A percentile compares a stretch with the other conserved stretches of the same genome.
Evolutionary conservation across 805 yeast species (phyloP).

Genomic region (Spathaspora gorwiae): DNA sequence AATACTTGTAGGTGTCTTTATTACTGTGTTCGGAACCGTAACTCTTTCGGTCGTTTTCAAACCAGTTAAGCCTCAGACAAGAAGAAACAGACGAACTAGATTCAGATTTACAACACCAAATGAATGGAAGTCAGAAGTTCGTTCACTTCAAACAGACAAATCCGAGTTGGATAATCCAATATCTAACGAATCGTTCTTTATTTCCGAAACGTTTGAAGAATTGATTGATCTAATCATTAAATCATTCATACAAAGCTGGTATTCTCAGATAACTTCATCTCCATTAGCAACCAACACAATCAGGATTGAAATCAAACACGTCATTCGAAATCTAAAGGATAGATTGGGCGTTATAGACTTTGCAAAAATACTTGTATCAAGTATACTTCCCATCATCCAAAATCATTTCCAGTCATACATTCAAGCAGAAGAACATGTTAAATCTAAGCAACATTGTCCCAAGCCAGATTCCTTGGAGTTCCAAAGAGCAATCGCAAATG

Average conservation of each 20-base stretch:
- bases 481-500: slow-evolving; percentile 38
- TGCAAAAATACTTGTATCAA: slow-evolving; percentile 52
- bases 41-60: neutral
- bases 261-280: slow-evolving; percentile 34
- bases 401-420: slow-evolving; percentile 56
- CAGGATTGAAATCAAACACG: slow-evolving; percentile 38
- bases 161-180: slow-evolving; percentile 21
- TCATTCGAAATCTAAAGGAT: slow-evolving; percentile 37
- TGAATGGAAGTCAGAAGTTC: slow-evolving; percentile 12
- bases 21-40: neutral
- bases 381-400: slow-evolving; percentile 60
- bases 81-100: neutral
- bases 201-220: slow-evolving; percentile 50
- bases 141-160: slow-evolving; percentile 19
- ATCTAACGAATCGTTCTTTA: slow-evolving; percentile 45
- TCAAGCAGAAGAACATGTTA: slow-evolving; percentile 34
- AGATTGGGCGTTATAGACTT: slow-evolving; percentile 46
- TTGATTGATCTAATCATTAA: slow-evolving; percentile 45
- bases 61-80: neutral
- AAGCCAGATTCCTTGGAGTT: slow-evolving; percentile 25
- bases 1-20: neutral
- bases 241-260: slow-evolving; percentile 60
- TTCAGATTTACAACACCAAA: slow-evolving; percentile 5
- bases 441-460: slow-evolving; percentile 15
- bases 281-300: slow-evolving; percentile 35